Conservation (phyloP, 352 stramenopile genomes). For the Phytophthora melonis region DNA sequence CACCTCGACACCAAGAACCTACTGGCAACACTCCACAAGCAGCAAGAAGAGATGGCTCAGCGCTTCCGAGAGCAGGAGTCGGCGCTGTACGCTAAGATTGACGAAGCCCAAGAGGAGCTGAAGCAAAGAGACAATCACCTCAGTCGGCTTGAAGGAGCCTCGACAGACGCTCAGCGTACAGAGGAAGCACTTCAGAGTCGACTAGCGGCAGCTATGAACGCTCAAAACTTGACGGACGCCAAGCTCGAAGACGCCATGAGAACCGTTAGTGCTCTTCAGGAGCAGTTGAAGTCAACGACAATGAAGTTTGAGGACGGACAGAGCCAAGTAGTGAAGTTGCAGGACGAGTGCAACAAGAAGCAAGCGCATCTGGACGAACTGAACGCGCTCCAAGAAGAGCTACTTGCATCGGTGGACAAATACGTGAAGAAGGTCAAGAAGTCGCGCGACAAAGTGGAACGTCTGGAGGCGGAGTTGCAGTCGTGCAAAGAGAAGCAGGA, state of each 20-base stretch:
- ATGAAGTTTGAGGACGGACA: slow-evolving; percentile 33
- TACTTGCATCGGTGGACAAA: slow-evolving; percentile 68
- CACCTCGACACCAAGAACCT: slow-evolving; percentile 35
- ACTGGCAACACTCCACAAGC: slow-evolving; percentile 16
- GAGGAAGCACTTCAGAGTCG: slow-evolving; percentile 36
- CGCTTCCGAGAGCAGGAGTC: slow-evolving; percentile 42
- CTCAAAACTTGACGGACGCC: slow-evolving; percentile 32
- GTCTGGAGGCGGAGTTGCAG: slow-evolving; percentile 40
- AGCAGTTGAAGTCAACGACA: slow-evolving; percentile 20
- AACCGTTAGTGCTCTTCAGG: slow-evolving; percentile 24
- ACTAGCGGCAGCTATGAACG: slow-evolving; percentile 32
- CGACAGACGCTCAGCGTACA: slow-evolving; percentile 18
- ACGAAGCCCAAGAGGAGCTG: slow-evolving; percentile 40
- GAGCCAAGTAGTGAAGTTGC: slow-evolving; percentile 17
- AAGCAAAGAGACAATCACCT: slow-evolving; percentile 36
- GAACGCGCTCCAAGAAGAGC: slow-evolving; percentile 72
- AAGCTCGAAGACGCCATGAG: slow-evolving; percentile 40
- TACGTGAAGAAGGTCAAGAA: slow-evolving; percentile 46
- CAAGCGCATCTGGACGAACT: slow-evolving; percentile 64
- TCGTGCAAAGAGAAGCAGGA: slow-evolving; percentile 13
- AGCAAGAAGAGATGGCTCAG: slow-evolving; percentile 34
- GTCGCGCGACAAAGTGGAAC: slow-evolving; percentile 34
- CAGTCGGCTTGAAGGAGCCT: slow-evolving; percentile 17
- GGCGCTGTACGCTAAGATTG: slow-evolving; percentile 35
- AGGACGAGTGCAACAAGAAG: slow-evolving; percentile 31